Evolutionary conservation across 257 asterid genomes (phyloP).

Genomic region (Solanum paucissectum): DNA sequence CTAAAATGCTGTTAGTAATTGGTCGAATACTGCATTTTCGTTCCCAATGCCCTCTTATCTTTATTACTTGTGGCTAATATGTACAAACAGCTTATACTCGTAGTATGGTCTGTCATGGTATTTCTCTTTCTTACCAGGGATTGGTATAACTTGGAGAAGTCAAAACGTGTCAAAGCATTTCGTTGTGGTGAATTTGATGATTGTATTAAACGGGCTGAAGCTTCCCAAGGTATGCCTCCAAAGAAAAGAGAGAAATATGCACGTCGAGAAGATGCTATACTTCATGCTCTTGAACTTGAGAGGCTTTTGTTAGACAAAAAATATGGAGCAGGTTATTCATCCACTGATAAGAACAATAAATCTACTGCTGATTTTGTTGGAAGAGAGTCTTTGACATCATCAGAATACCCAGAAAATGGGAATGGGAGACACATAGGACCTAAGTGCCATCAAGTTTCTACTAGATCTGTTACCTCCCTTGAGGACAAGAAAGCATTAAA

Average conservation of each 20-base stretch:
- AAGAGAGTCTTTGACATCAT: slow-evolving; percentile 16
- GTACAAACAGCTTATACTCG: not conserved
- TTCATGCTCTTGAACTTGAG: slow-evolving; percentile 98
- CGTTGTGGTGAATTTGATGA: slow-evolving; percentile 95
- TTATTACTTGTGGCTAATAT: not conserved
- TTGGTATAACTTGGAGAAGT: slow-evolving; percentile 98
- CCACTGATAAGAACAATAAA: slow-evolving; percentile 27
- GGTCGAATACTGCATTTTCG: not conserved
- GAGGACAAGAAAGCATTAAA: slow-evolving; percentile 33
- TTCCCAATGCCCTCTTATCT: not conserved
- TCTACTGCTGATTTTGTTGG: slow-evolving; percentile 36
- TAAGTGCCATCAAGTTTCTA: slow-evolving; percentile 25
- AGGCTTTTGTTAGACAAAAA: slow-evolving; percentile 57
- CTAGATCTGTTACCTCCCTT: slow-evolving; percentile 26
- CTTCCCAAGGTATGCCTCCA: slow-evolving; percentile 89
- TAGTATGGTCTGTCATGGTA: not conserved
- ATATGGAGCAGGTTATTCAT: slow-evolving; percentile 49
- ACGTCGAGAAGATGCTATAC: slow-evolving; percentile 94
- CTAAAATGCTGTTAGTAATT: not conserved
- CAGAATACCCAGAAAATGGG: slow-evolving; percentile 32
- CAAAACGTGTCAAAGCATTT: slow-evolving; percentile 92
- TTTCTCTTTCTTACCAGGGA: slow-evolving; percentile 43
- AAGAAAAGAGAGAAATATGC: slow-evolving; percentile 99
- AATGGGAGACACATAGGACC: slow-evolving; percentile 22
- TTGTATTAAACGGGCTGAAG: slow-evolving; percentile 95